phyloP scores from a whole-genome alignment of 108 stramenopile genomes.

The Mediolabrus comicus region DNA sequence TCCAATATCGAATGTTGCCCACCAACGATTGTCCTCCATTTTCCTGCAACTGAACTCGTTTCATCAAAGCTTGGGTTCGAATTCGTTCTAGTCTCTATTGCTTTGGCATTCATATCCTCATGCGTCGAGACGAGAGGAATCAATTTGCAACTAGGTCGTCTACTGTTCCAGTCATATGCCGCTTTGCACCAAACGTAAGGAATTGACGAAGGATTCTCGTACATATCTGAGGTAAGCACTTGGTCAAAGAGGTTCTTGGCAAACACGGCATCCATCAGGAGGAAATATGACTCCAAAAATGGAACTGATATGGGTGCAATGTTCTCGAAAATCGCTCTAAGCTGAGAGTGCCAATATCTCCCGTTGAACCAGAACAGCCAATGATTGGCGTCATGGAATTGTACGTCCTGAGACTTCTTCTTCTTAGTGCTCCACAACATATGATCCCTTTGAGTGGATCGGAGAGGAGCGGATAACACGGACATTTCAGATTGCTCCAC shows the following conservation, averaged over 20 bases:
- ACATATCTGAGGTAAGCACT: neutral
- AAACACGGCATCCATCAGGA: slow-evolving; percentile 25
- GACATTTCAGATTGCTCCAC: neutral
- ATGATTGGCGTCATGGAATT: neutral
- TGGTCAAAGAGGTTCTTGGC: slow-evolving; percentile 15
- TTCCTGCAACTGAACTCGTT: neutral
- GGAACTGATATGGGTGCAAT: slow-evolving; percentile 16
- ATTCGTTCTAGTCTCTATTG: no score
- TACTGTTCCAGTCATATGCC: neutral
- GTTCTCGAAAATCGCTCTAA: neutral
- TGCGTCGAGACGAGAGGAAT: neutral
- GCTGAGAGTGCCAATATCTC: neutral
- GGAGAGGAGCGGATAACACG: neutral
- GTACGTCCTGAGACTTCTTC: neutral
- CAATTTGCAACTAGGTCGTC: neutral
- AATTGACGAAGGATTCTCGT: neutral
- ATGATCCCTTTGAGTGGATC: neutral
- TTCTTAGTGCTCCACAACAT: neutral
- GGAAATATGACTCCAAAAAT: slow-evolving; percentile 27
- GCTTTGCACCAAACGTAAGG: neutral
- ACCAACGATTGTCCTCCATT: neutral
- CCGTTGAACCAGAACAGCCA: neutral
- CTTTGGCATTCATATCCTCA: neutral
- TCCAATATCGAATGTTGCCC: neutral
- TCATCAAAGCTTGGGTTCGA: neutral